A percentile compares a stretch with the other conserved stretches of the same genome.
These are phyloP conservation scores for Hylodesmum podocarpum DNA, from an alignment of 306 rosid genomes.

Conservation along the genomic window DNA sequence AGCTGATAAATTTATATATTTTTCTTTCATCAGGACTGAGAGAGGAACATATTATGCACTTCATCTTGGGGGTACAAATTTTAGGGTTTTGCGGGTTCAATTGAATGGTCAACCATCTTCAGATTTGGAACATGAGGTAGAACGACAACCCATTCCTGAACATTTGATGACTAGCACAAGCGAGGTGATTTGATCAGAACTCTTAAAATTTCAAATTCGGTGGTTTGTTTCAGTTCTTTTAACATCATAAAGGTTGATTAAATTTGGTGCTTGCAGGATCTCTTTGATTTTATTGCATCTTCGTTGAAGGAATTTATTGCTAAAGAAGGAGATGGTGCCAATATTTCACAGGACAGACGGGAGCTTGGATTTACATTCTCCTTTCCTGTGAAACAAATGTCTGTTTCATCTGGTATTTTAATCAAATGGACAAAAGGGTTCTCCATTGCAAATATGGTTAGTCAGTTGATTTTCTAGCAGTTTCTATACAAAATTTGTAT, in stretches of 20 bases:
- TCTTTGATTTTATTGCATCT: slow-evolving; percentile 84
- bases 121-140: slow-evolving; percentile 57
- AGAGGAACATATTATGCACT: slow-evolving; percentile 83
- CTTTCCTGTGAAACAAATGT: slow-evolving; percentile 81
- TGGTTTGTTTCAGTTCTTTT: slow-evolving; percentile 8
- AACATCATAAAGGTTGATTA: background rate
- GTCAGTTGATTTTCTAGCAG: slow-evolving; percentile 37
- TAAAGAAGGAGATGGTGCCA: slow-evolving; percentile 56
- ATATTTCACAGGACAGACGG: slow-evolving; percentile 46
- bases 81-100: slow-evolving; percentile 78
- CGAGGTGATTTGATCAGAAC: slow-evolving; percentile 51
- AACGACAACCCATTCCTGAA: slow-evolving; percentile 66
- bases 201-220: background rate
- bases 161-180: slow-evolving; percentile 72
- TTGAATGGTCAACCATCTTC: slow-evolving; percentile 64
- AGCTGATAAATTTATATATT: background rate
- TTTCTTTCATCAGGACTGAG: slow-evolving; percentile 59
- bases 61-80: slow-evolving; percentile 92
- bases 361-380: slow-evolving; percentile 95
- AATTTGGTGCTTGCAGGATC: slow-evolving; percentile 58
- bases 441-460: slow-evolving; percentile 70
- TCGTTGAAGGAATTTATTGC: slow-evolving; percentile 64
- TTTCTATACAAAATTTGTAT: slow-evolving; percentile 31
- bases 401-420: slow-evolving; percentile 75
- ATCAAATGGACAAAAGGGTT: slow-evolving; percentile 95